Conservation (phyloP, 2,329 filamentous ascomycete species). For the Botrytis aclada region DNA sequence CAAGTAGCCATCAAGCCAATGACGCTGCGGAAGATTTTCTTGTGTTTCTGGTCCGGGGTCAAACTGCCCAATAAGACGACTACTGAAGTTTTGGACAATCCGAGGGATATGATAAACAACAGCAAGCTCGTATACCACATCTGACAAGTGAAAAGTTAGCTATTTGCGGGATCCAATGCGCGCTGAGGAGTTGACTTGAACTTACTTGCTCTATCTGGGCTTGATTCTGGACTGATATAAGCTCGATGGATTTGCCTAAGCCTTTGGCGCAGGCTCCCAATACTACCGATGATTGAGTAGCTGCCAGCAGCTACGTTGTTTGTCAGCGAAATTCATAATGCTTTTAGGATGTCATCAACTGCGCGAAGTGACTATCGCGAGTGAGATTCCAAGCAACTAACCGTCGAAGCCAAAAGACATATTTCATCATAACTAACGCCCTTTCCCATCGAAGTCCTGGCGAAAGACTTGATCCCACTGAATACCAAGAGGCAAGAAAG, state of each 20-base stretch:
- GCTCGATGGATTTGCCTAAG: conserved; percentile 24
- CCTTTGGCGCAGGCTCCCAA: conserved; percentile 21
- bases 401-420: conserved; percentile 15
- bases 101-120: conserved; percentile 43
- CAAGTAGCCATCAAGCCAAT: conserved; percentile 36
- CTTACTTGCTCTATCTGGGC: conserved; percentile 22
- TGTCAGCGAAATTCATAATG: not conserved
- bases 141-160: conserved; percentile 27
- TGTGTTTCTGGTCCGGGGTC: conserved; percentile 44
- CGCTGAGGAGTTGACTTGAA: not conserved
- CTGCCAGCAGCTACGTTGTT: conserved; percentile 15
- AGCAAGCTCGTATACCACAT: conserved; percentile 41
- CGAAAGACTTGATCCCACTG: conserved; percentile 18
- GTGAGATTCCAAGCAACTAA: conserved; percentile 1
- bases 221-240: conserved; percentile 17
- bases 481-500: conserved; percentile 21
- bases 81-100: conserved; percentile 44
- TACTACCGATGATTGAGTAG: conserved; percentile 20
- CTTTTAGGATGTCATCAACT: not conserved
- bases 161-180: not conserved
- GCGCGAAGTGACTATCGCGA: not conserved
- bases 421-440: conserved; percentile 18
- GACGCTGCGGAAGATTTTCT: conserved; percentile 35
- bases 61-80: conserved; percentile 45
- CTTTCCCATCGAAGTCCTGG: not conserved